Evolutionary conservation across 768 basidiomycete genomes (phyloP).

Genomic region (Tylopilus intermedius): DNA sequence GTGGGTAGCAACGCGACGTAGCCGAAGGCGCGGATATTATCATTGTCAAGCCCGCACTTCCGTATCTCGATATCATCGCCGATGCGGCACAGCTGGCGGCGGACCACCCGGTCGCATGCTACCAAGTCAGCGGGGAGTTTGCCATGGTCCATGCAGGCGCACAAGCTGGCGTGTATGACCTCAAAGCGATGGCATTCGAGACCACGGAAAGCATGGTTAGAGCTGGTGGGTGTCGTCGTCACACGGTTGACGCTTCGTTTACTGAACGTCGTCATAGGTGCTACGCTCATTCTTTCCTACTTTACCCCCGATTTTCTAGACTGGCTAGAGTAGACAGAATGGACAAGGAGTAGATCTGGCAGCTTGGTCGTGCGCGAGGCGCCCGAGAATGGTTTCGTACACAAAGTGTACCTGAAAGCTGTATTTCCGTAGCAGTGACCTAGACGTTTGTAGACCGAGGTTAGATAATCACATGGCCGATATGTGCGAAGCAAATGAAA

Average conservation of each 20-base stretch:
- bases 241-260: background rate
- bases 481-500: background rate
- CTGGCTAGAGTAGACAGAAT: conserved; percentile 46
- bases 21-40: conserved; percentile 94
- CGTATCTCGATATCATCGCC: conserved; percentile 94
- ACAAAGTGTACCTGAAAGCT: too few species aligned
- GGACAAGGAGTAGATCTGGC: background rate
- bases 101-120: conserved; percentile 91
- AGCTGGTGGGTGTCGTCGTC: conserved; percentile 56
- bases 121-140: conserved; percentile 96
- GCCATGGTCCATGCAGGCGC: conserved; percentile 97
- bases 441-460: too few species aligned
- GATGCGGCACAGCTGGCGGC: conserved; percentile 78
- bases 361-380: too few species aligned
- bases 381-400: too few species aligned
- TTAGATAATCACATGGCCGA: too few species aligned
- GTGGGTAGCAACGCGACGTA: conserved; percentile 72
- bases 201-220: conserved; percentile 86
- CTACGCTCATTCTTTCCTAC: conserved; percentile 86
- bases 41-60: conserved; percentile 96
- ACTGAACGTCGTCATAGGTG: conserved; percentile 49
- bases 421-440: too few species aligned
- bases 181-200: conserved; percentile 93
- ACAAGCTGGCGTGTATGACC: conserved; percentile 85
- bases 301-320: conserved; percentile 97